Conservation (phyloP, 1,284 basidiomycete species). For the Tylopilus orsonianus region DNA sequence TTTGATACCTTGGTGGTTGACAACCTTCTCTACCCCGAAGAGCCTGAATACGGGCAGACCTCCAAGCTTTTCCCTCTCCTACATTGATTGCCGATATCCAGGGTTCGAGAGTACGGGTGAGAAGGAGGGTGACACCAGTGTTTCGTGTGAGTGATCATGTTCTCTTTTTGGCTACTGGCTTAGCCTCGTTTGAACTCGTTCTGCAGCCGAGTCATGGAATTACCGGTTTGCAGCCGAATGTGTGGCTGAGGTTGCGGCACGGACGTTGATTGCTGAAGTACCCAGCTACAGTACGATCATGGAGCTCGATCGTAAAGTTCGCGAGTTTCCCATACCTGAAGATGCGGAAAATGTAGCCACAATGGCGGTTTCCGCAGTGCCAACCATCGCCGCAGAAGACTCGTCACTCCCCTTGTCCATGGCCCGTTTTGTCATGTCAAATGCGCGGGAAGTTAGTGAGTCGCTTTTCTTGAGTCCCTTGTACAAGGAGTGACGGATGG, state of each 20-base stretch:
- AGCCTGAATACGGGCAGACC: constrained; percentile 63
- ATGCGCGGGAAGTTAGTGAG: constrained; percentile 58
- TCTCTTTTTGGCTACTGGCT: not conserved
- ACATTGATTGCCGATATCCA: constrained; percentile 57
- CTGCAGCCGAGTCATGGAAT: constrained; percentile 55
- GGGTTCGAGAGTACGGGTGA: constrained; percentile 38
- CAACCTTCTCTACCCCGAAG: constrained; percentile 30
- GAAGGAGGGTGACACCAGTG: constrained; percentile 23
- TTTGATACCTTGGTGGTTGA: constrained; percentile 10
- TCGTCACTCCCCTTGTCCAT: constrained; percentile 40
- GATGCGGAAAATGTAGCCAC: constrained; percentile 37
- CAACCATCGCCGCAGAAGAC: constrained; percentile 18
- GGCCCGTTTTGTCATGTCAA: constrained; percentile 50
- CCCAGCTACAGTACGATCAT: constrained; percentile 67
- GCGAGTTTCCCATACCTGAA: constrained; percentile 62
- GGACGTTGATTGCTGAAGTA: constrained; percentile 61
- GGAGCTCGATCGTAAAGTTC: constrained; percentile 70
- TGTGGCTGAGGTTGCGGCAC: constrained; percentile 62
- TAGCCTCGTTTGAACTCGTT: not conserved
- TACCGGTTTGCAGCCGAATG: constrained; percentile 65
- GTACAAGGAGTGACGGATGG: constrained; percentile 4
- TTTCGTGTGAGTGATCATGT: constrained; percentile 25
- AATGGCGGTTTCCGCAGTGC: constrained; percentile 16
- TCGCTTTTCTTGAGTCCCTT: constrained; percentile 9
- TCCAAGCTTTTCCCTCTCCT: constrained; percentile 56